A percentile compares a stretch with the other conserved stretches of the same genome.
Evolutionary conservation across 2,329 filamentous ascomycete species (phyloP).

Genomic region (Chaetothyriales sp.): DNA sequence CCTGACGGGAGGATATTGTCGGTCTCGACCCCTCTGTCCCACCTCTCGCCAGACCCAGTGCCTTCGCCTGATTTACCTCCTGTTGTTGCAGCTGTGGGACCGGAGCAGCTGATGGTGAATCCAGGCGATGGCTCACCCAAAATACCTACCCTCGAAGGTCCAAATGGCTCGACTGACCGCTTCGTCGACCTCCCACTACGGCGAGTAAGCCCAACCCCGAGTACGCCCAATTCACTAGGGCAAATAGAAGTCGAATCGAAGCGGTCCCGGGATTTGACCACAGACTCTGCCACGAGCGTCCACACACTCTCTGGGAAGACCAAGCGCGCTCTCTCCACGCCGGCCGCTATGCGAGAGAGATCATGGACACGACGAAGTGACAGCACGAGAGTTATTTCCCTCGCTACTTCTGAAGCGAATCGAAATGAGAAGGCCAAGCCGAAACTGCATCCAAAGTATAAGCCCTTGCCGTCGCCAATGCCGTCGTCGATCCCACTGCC

Average conservation of each 20-base stretch:
- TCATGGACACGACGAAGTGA: not conserved
- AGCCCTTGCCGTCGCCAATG: conserved; percentile 31
- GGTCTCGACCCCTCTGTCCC: not conserved
- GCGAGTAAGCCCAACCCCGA: not conserved
- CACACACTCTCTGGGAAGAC: conserved; percentile 2
- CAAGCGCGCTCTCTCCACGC: conserved; percentile 1
- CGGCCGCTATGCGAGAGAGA: not conserved
- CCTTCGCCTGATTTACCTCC: not conserved
- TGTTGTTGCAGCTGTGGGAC: not conserved
- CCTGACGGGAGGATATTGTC: too few relatives aligned
- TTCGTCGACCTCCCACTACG: not conserved
- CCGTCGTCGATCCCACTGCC: conserved; percentile 43
- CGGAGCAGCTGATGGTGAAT: not conserved
- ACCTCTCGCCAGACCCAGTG: not conserved
- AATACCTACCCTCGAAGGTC: not conserved
- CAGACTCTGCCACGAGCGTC: conserved; percentile 5
- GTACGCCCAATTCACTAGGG: not conserved
- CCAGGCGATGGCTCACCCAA: not conserved
- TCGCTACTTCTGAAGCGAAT: not conserved
- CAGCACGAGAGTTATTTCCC: not conserved
- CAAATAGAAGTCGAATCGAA: not conserved
- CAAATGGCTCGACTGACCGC: not conserved
- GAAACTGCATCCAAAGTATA: conserved; percentile 15
- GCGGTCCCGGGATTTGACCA: conserved; percentile 10
- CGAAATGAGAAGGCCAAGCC: conserved; percentile 2